Percentiles rank a stretch among this genome's conserved stretches.
phyloP scores from a whole-genome alignment of 129 eudicot genomes.

The Saposhnikovia divaricata region DNA sequence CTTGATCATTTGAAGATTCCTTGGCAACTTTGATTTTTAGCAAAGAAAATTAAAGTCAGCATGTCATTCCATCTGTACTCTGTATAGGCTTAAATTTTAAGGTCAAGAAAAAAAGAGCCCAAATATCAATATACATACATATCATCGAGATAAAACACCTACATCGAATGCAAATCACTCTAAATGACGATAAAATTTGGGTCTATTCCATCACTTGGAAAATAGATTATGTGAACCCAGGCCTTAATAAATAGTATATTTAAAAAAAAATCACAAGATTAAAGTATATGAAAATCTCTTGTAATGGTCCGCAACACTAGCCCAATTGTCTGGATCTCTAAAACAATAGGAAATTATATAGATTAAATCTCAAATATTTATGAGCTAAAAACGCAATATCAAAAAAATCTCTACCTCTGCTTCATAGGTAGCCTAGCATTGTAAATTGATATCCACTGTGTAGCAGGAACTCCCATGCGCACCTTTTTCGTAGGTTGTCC shows the following conservation, averaged over 20 bases:
- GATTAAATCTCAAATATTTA: background rate
- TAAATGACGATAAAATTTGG: background rate
- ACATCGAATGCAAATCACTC: background rate
- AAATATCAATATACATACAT: background rate
- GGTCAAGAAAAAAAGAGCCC: background rate
- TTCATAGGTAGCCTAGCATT: constrained; percentile 81
- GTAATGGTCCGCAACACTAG: background rate
- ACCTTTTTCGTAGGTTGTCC: constrained; percentile 67
- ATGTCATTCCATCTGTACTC: background rate
- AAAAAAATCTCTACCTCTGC: constrained; percentile 42
- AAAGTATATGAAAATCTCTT: background rate
- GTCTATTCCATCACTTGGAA: background rate
- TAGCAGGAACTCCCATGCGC: constrained; percentile 74
- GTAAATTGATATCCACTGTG: constrained; percentile 79
- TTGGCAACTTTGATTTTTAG: background rate
- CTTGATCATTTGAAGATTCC: background rate
- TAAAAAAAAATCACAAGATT: background rate
- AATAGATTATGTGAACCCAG: background rate
- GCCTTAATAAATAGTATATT: too few species aligned
- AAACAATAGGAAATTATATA: background rate
- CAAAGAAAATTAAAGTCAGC: background rate
- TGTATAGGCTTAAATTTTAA: background rate
- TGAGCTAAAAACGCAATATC: background rate
- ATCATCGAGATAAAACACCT: background rate
- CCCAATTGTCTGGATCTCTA: background rate